Conservation (phyloP, 225 moss, liverwort and hornwort genomes). For the Antitrichia curtipendula region DNA sequence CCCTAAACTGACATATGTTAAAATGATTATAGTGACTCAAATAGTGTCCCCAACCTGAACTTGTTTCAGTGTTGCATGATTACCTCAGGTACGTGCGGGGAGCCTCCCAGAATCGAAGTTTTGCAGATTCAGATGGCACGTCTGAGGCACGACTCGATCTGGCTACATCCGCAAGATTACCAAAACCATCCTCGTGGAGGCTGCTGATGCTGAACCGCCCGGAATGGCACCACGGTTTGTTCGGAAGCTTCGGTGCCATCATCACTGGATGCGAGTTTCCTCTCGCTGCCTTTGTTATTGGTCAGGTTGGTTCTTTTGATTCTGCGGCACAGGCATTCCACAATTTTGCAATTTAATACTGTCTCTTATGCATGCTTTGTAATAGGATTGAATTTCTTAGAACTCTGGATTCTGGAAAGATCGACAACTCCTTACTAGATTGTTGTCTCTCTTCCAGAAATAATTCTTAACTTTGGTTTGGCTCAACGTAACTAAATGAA, state of each 20-base stretch:
- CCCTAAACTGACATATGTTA: too few species aligned
- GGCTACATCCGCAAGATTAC: not conserved
- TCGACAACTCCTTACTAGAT: not conserved
- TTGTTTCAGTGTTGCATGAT: not conserved
- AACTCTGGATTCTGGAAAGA: not conserved
- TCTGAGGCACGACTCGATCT: slow-evolving; percentile 3
- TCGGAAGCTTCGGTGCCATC: slow-evolving; percentile 35
- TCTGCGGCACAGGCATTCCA: not conserved
- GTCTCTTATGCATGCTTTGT: not conserved
- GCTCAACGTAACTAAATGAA: slow-evolving; percentile 9
- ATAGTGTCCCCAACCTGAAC: not conserved
- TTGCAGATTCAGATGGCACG: slow-evolving; percentile 14
- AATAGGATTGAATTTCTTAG: not conserved
- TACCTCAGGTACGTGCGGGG: slow-evolving; percentile 1
- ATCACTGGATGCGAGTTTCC: slow-evolving; percentile 27
- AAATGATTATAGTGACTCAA: not conserved
- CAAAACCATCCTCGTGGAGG: slow-evolving; percentile 46
- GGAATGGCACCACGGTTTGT: slow-evolving; percentile 29
- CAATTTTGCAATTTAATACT: not conserved
- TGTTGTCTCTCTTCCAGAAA: slow-evolving; percentile 9
- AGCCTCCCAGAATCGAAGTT: slow-evolving; percentile 16
- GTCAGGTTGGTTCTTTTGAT: slow-evolving; percentile 4
- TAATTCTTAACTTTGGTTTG: slow-evolving; percentile 4
- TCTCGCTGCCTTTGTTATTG: slow-evolving; percentile 25
- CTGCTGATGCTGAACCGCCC: slow-evolving; percentile 31